Evolutionary conservation across 306 rosid genomes (phyloP).

Genomic region (Castanea mollissima): DNA sequence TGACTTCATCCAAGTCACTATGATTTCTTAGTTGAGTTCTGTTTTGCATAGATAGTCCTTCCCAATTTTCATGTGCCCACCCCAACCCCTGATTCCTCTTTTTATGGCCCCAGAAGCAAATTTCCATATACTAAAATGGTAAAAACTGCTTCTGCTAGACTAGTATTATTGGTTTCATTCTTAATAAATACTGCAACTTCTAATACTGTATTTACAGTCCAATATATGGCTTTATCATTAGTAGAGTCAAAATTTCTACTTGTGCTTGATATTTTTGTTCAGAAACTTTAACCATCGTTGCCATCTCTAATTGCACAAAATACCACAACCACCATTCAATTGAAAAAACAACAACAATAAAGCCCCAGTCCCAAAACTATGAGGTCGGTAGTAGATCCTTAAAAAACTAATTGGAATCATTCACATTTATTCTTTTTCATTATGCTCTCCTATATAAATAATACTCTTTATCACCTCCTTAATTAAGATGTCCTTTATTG

Average conservation of each 20-base stretch:
- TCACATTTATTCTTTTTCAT: no score
- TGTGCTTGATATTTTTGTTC: neutral
- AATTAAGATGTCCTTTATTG: no score
- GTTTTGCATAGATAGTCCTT: neutral
- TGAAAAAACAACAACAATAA: neutral
- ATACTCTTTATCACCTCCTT: no score
- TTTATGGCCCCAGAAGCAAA: neutral
- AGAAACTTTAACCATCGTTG: neutral
- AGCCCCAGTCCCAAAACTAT: neutral
- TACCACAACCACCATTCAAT: neutral
- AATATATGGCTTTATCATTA: neutral
- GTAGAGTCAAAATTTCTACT: neutral
- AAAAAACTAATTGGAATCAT: no score
- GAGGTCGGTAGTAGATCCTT: no score
- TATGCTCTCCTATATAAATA: no score
- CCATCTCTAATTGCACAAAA: conserved; percentile 4
- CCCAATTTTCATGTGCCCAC: neutral
- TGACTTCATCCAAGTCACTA: neutral
- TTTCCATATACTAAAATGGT: neutral
- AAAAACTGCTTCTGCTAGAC: neutral
- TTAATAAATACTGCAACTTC: neutral
- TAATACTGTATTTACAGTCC: neutral
- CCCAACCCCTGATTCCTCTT: no score
- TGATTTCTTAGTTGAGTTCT: neutral
- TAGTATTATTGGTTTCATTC: conserved; percentile 2